Base-by-base conservation (phyloP, 345 rosid species). In the Raphanus sativus region DNA sequence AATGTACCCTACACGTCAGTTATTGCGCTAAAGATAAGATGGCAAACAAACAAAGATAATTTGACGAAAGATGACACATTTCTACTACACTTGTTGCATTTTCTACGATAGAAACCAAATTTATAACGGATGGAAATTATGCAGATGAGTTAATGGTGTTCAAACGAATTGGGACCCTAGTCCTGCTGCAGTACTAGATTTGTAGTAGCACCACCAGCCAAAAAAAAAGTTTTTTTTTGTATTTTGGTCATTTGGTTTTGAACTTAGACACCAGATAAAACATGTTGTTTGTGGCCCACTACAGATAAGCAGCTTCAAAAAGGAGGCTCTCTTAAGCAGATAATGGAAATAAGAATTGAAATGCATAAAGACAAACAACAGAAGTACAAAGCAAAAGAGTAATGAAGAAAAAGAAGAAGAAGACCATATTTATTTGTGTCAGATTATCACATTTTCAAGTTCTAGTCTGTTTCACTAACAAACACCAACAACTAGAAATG, bases 271-370 rank as follows among this genome's bases (percentile, higher is more conserved):
- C 16, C 63, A 75, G 34, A 59, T 36, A 30, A 70, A 85, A 89
- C 90, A 90, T 88, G 97, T 84, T 87, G 87, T 86, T 56, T 88
- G 89, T 91, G 98, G 90, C 98, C 97, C 92, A 91, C 94, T 86
- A 79, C n/a, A 81, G 83, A 85, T 81, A 77, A 86, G 87, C 96
- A 84, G 62, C 90, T 89, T 82, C 9, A 6, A 76, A 85, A 29
- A 83, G 77, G 68, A 83, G 83, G 68, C 61, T 13, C 33, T 73
- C 75, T 29, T 63, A 62, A 67, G 69, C 40, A n/a, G 61, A 78
- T 78, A 72, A 71, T 62, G 32, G 12, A 70, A 69, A 76, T 65
- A 59, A 67, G 74, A 48, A 69, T 15, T 50, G 32, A 67, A 67
- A 29, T 13, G 63, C 80, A 76, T 76, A 50, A 64, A 42, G 68